Conservation (phyloP, 2,329 filamentous ascomycete species). For the Arthrocladium fulminans region DNA sequence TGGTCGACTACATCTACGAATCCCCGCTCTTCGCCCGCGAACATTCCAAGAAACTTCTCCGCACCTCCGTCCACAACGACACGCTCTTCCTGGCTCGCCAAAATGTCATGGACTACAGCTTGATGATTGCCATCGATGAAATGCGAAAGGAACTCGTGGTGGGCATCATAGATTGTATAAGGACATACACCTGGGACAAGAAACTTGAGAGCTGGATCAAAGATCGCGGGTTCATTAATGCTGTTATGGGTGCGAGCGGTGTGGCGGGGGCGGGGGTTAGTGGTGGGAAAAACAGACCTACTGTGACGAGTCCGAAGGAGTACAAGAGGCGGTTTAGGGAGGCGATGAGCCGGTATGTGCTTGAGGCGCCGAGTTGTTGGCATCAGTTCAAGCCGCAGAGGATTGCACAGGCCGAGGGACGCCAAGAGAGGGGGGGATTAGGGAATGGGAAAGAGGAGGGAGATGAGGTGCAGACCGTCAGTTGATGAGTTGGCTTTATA, state of each 20-base stretch:
- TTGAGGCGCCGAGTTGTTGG: slow-evolving; percentile 43
- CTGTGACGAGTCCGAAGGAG: slow-evolving; percentile 93
- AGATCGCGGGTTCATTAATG: slow-evolving; percentile 64
- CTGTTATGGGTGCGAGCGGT: slow-evolving; percentile 6
- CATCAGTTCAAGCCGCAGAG: slow-evolving; percentile 31
- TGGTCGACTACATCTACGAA: slow-evolving; percentile 98
- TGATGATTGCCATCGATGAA: slow-evolving; percentile 98
- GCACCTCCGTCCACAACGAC: slow-evolving; percentile 92
- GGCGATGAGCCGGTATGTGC: slow-evolving; percentile 80
- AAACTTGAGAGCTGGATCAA: slow-evolving; percentile 99
- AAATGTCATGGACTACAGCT: slow-evolving; percentile 97
- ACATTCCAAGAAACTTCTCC: slow-evolving; percentile 87
- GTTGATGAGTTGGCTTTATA: too few relatives aligned
- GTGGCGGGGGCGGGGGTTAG: slow-evolving; percentile 46
- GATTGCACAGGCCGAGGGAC: slow-evolving; percentile 8
- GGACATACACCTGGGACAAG: slow-evolving; percentile 99
- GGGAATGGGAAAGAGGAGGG: background rate
- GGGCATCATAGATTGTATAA: slow-evolving; percentile 95
- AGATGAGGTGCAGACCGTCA: background rate
- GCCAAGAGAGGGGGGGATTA: background rate
- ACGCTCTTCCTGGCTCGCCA: slow-evolving; percentile 89
- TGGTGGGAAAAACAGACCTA: slow-evolving; percentile 73
- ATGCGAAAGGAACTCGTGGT: slow-evolving; percentile 82
- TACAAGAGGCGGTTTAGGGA: slow-evolving; percentile 94
- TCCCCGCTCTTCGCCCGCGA: slow-evolving; percentile 90